Evolutionary conservation across 139 green algal genomes (phyloP), one percentile per base, ranked within the genome.

Genomic region (Micractinium sp.): DNA sequence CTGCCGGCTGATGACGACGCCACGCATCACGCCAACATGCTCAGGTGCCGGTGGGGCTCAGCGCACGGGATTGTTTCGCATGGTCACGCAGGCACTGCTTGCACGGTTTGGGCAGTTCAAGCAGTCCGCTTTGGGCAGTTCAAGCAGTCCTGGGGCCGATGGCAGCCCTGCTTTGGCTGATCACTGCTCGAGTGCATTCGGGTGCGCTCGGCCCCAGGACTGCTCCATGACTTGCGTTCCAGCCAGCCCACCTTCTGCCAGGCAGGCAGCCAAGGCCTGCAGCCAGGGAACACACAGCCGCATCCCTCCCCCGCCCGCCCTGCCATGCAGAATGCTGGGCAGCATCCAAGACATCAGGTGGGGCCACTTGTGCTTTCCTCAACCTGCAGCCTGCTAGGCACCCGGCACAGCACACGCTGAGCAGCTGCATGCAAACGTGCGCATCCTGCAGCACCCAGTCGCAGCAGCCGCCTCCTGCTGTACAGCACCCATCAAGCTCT

Each of bases 21-120:
- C 0, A 27, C 33, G 63, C 86, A 90, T 31, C 78, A 67, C 1
- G 87, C 83, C 29, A 84, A 86, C 63, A 85, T 90, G 35, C 82
- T 92, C 36, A 47, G 87, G 63, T 92, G 86, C 82, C 90, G 47
- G 47, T 56, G 47, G 81, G 89, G 89, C 33, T 90, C 85, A 9
- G 56, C 90, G 22, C 79, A 81, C 61, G 38, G 76, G 35, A 35
- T 91, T 5, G 7, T 56, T 9, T 5, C 47, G 9, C 5, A 56
- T 56, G 47, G 47, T 5, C 9, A 9, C 47, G 9, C 47, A 9
- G 47, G 47, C 47, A 9, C 47, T 56, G 47, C 47, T 9, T 56
- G 47, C 9, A 9, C n/a, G n/a, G n/a, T n/a, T n/a, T n/a, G n/a
- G n/a, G n/a, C n/a, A n/a, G n/a, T n/a, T n/a, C n/a, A n/a, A n/a